These are phyloP conservation scores for Aspergillus heteromorphus DNA, from an alignment of 495 filamentous ascomycete genomes.

Conservation along the genomic window DNA sequence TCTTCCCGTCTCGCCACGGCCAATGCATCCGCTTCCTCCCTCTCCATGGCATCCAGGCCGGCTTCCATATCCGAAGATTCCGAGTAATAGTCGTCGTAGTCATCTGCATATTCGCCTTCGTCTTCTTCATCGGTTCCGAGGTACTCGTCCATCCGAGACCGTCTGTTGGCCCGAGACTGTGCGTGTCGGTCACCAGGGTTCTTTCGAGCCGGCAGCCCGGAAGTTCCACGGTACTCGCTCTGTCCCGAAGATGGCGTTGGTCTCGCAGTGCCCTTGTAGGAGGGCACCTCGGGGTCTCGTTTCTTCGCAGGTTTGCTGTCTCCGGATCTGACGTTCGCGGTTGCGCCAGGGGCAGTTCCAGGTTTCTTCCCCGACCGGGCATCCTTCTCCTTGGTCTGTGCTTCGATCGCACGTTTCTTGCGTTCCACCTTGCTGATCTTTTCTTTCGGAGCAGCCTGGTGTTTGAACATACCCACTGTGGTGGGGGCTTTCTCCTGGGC, in stretches of 20 bases:
- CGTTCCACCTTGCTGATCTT: constrained; percentile 37
- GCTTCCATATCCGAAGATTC: constrained; percentile 67
- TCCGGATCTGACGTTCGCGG: constrained; percentile 18
- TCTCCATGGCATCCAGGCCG: constrained; percentile 52
- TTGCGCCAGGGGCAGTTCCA: constrained; percentile 14
- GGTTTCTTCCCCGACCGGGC: constrained; percentile 22
- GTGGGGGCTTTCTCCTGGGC: constrained; percentile 32
- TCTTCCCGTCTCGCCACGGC: constrained; percentile 52
- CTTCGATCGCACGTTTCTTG: constrained; percentile 33
- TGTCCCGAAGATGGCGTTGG: constrained; percentile 30
- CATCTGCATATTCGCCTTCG: constrained; percentile 38
- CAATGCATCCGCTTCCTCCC: constrained; percentile 51
- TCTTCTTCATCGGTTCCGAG: constrained; percentile 45
- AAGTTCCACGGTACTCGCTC: constrained; percentile 55
- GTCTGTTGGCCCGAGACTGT: constrained; percentile 22
- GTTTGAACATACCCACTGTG: constrained; percentile 31
- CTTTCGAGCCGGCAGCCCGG: constrained; percentile 24
- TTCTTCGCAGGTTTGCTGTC: constrained; percentile 16
- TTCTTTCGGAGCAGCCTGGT: constrained; percentile 34
- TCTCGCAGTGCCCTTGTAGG: constrained; percentile 52
- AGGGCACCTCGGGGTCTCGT: constrained; percentile 26
- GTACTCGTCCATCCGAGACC: constrained; percentile 39
- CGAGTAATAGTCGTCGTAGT: constrained; percentile 51
- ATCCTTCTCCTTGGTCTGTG: constrained; percentile 29
- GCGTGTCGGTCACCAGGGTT: constrained; percentile 30